Evolutionary conservation across 169 alveolate genomes (phyloP).

Genomic region (Babesia ovis): DNA sequence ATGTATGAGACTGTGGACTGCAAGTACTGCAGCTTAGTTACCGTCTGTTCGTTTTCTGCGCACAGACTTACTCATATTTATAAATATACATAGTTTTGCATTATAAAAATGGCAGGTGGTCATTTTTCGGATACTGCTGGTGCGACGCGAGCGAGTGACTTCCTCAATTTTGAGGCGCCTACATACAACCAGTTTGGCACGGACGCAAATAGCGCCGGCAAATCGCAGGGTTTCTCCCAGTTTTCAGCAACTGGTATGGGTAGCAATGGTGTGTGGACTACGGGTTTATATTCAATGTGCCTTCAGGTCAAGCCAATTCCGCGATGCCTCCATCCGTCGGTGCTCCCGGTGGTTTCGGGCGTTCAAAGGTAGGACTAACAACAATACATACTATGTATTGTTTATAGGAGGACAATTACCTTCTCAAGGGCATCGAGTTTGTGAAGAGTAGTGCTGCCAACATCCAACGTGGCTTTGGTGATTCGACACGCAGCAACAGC

Average conservation of each 20-base stretch:
- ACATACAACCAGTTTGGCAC: constrained; percentile 27
- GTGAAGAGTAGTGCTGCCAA: constrained; percentile 47
- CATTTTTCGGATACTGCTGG: constrained; percentile 17
- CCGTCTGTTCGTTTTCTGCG: constrained; percentile 4
- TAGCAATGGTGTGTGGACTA: neutral
- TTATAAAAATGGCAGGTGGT: neutral
- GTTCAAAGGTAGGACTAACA: neutral
- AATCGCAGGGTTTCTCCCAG: constrained; percentile 15
- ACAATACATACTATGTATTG: too few species aligned
- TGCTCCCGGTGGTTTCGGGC: constrained; percentile 23
- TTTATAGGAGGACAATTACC: constrained; percentile 52
- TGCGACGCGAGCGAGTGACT: constrained; percentile 47
- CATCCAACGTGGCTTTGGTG: constrained; percentile 47
- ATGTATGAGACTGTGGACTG: neutral
- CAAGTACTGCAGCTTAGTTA: neutral
- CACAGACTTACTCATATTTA: neutral
- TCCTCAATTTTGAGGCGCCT: constrained; percentile 50
- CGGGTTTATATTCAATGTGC: neutral
- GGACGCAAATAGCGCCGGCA: constrained; percentile 9
- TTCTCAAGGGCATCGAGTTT: constrained; percentile 65
- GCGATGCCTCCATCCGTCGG: constrained; percentile 8
- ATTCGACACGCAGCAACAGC: constrained; percentile 26
- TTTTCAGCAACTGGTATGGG: constrained; percentile 3
- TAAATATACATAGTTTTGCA: neutral
- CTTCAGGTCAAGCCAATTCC: neutral